Evolutionary conservation across 495 filamentous ascomycete species (phyloP).

Genomic region (Oleoguttula mirabilis): DNA sequence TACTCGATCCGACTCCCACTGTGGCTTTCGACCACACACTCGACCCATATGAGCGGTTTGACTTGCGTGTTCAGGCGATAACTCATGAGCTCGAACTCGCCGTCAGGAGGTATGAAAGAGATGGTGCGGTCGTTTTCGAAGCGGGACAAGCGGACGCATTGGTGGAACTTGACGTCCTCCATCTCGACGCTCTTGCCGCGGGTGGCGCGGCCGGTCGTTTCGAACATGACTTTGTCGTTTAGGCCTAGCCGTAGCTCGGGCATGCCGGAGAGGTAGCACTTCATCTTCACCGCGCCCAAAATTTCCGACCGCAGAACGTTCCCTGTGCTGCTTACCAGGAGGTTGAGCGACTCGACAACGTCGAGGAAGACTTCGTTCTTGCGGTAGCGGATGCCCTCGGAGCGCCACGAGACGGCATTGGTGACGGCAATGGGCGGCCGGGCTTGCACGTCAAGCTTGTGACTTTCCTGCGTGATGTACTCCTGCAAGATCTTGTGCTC

Average conservation of each 20-base stretch:
- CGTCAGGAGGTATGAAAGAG: conserved; percentile 96
- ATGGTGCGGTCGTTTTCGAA: conserved; percentile 99
- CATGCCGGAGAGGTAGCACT: conserved; percentile 98
- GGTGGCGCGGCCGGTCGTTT: conserved; percentile 89
- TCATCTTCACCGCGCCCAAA: conserved; percentile 96
- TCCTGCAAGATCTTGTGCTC: conserved; percentile 99
- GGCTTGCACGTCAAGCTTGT: conserved; percentile 95
- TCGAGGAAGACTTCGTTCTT: conserved; percentile 99
- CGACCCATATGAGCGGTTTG: conserved; percentile 97
- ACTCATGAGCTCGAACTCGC: conserved; percentile 98
- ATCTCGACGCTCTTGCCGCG: conserved; percentile 97
- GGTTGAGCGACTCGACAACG: conserved; percentile 92
- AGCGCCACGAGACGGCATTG: conserved; percentile 95
- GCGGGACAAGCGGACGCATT: conserved; percentile 86
- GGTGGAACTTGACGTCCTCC: conserved; percentile 99
- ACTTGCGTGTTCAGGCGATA: conserved; percentile 98
- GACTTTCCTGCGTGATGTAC: conserved; percentile 95
- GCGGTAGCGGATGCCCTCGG: conserved; percentile 94
- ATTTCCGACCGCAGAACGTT: conserved; percentile 97
- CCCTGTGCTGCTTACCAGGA: conserved; percentile 86
- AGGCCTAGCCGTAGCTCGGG: conserved; percentile 87
- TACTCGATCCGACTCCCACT: conserved; percentile 92
- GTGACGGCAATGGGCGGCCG: conserved; percentile 99
- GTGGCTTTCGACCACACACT: conserved; percentile 92
- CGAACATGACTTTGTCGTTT: conserved; percentile 99